These are phyloP conservation scores for Glarea lozoyensis DNA, from an alignment of 495 filamentous ascomycete species.

Conservation along the genomic window DNA sequence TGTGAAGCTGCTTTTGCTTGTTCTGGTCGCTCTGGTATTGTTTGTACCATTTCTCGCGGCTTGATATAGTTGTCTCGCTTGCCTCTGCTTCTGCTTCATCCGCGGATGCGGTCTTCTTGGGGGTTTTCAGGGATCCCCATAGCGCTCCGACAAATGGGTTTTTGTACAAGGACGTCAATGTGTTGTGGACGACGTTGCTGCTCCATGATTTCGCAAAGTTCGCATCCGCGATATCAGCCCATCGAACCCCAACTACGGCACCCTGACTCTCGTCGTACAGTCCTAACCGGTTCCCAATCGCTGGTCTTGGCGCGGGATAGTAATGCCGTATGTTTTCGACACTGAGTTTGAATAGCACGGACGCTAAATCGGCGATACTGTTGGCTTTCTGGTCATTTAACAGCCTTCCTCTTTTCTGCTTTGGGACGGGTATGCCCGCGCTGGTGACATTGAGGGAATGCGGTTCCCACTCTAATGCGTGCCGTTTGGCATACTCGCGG, in stretches of 20 bases:
- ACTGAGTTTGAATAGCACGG: conserved; percentile 52
- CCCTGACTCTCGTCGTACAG: conserved; percentile 27
- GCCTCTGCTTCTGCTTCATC: conserved; percentile 1
- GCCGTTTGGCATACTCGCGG: conserved; percentile 68
- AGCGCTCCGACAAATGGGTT: not conserved
- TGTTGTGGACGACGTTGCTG: conserved; percentile 54
- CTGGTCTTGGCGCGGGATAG: conserved; percentile 2
- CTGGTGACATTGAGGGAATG: conserved; percentile 39
- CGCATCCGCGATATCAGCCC: conserved; percentile 58
- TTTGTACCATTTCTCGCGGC: too few species aligned
- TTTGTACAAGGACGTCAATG: too few species aligned
- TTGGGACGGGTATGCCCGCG: conserved; percentile 27
- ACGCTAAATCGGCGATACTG: conserved; percentile 75
- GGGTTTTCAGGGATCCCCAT: not conserved
- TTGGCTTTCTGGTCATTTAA: conserved; percentile 90
- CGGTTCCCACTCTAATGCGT: conserved; percentile 54
- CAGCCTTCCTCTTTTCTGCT: conserved; percentile 48
- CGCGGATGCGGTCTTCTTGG: conserved; percentile 1
- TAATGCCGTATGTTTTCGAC: too few species aligned
- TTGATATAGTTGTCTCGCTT: too few species aligned
- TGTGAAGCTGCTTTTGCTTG: too few species aligned
- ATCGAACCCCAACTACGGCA: conserved; percentile 49
- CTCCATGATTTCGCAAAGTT: conserved; percentile 63
- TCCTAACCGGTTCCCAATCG: conserved; percentile 23
- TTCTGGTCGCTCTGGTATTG: too few species aligned